A percentile compares a stretch with the other conserved stretches of the same genome.
phyloP scores from a whole-genome alignment of 148 eudicot genomes.

The Persicaria tinctoria region DNA sequence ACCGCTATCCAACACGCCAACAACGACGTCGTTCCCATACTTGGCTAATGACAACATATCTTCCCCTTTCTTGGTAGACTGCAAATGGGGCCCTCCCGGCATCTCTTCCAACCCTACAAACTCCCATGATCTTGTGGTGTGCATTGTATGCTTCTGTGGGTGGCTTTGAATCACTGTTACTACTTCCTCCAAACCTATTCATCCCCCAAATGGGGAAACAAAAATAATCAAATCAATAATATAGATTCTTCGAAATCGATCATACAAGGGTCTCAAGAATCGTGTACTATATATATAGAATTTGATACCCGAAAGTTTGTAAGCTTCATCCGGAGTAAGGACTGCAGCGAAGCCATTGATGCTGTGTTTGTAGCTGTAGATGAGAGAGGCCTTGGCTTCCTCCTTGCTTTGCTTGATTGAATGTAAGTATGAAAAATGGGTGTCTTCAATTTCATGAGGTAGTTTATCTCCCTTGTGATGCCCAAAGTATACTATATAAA shows the following conservation, averaged over 20 bases:
- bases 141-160: slow-evolving; percentile 52
- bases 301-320: slow-evolving; percentile 42
- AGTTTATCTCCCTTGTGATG: slow-evolving; percentile 60
- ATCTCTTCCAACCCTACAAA: slow-evolving; percentile 57
- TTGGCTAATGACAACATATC: slow-evolving; percentile 41
- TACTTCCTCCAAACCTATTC: slow-evolving; percentile 45
- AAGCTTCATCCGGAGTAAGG: slow-evolving; percentile 66
- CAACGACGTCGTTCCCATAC: slow-evolving; percentile 60
- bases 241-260: not conserved
- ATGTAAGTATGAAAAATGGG: slow-evolving; percentile 51
- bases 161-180: slow-evolving; percentile 53
- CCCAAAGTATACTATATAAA: slow-evolving; percentile 72
- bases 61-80: slow-evolving; percentile 13
- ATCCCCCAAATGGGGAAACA: slow-evolving; percentile 20
- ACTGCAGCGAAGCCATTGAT: slow-evolving; percentile 86
- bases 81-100: not conserved
- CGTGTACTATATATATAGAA: not conserved
- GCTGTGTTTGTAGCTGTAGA: slow-evolving; percentile 78
- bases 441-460: slow-evolving; percentile 53
- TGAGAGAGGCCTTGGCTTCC: slow-evolving; percentile 60
- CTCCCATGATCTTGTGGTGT: slow-evolving; percentile 96
- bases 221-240: not conserved
- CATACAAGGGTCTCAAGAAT: not conserved
- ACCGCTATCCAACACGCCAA: slow-evolving; percentile 81
- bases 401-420: slow-evolving; percentile 64